A percentile compares a stretch with the other conserved stretches of the same genome.
These are phyloP conservation scores for Centaurea solstitialis DNA, from an alignment of 129 eudicot species.

Conservation along the genomic window DNA sequence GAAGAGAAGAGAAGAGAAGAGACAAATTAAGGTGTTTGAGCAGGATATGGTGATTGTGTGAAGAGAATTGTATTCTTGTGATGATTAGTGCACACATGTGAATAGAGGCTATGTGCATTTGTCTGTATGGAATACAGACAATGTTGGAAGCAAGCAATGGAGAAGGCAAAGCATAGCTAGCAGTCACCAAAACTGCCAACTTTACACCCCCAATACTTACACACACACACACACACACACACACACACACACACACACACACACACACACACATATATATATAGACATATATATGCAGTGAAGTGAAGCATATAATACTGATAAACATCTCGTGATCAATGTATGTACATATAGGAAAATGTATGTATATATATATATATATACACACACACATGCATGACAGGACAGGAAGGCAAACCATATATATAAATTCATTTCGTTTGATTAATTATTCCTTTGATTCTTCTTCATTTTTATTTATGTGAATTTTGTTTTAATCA, in stretches of 20 bases:
- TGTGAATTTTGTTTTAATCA: not conserved
- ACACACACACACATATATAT: not conserved
- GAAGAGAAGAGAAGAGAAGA: not conserved
- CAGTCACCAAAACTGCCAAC: constrained; percentile 24
- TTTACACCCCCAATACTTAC: constrained; percentile 11
- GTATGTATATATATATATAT: not conserved
- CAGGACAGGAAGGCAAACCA: not conserved
- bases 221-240: not conserved
- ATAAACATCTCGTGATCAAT: constrained; percentile 23
- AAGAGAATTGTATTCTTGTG: constrained; percentile 49
- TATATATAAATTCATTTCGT: not conserved
- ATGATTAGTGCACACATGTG: constrained; percentile 60
- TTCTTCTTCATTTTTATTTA: not conserved
- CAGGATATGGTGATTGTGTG: constrained; percentile 47
- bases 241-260: not conserved
- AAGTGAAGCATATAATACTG: constrained; percentile 8
- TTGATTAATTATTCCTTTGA: not conserved
- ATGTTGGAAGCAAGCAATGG: constrained; percentile 37
- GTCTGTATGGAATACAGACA: constrained; percentile 49
- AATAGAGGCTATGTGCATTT: constrained; percentile 37
- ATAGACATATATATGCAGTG: not conserved
- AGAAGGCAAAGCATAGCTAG: constrained; percentile 25
- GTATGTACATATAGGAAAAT: constrained; percentile 5
- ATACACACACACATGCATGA: not conserved
- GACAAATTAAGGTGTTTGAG: constrained; percentile 15